A percentile compares a stretch with the other conserved stretches of the same genome.
Conservation (phyloP, 1,284 basidiomycete genomes). For the Volvariella surrecta region DNA sequence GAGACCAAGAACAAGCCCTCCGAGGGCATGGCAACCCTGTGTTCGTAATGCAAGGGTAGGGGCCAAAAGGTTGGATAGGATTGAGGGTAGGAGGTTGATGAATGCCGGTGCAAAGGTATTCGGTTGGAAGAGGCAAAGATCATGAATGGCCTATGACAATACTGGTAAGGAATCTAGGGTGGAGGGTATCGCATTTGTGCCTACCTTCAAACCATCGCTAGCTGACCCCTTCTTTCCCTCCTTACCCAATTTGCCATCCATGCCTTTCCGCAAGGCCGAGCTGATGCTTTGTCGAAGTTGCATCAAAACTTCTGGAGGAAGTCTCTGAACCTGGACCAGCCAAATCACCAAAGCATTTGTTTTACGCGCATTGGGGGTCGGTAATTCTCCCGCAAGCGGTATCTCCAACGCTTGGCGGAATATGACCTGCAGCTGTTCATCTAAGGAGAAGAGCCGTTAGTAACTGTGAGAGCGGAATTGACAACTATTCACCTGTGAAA, state of each 20-base stretch:
- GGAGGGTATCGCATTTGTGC: constrained; percentile 5
- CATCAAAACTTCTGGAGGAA: constrained; percentile 49
- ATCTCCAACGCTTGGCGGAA: constrained; percentile 59
- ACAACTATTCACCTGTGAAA: constrained; percentile 47
- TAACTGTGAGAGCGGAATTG: neutral
- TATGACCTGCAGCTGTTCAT: constrained; percentile 46
- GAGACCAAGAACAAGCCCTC: constrained; percentile 51
- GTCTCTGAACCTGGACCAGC: constrained; percentile 59
- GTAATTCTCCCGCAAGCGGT: constrained; percentile 54
- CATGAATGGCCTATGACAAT: constrained; percentile 53
- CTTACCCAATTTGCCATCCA: constrained; percentile 75
- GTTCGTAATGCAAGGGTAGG: constrained; percentile 51
- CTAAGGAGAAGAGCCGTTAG: constrained; percentile 24
- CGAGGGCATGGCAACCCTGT: constrained; percentile 66
- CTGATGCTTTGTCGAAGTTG: constrained; percentile 57
- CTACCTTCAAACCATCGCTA: constrained; percentile 67
- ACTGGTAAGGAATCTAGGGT: constrained; percentile 10
- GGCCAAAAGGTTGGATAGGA: constrained; percentile 55
- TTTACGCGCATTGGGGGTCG: constrained; percentile 76
- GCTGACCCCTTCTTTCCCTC: constrained; percentile 78
- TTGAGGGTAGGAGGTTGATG: constrained; percentile 45
- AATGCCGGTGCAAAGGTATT: constrained; percentile 58
- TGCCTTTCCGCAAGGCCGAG: constrained; percentile 61
- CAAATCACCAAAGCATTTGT: constrained; percentile 69
- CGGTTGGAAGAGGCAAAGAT: constrained; percentile 55